These are phyloP conservation scores for Aspergillus jensenii DNA, from an alignment of 2,329 filamentous ascomycete genomes.

Conservation along the genomic window DNA sequence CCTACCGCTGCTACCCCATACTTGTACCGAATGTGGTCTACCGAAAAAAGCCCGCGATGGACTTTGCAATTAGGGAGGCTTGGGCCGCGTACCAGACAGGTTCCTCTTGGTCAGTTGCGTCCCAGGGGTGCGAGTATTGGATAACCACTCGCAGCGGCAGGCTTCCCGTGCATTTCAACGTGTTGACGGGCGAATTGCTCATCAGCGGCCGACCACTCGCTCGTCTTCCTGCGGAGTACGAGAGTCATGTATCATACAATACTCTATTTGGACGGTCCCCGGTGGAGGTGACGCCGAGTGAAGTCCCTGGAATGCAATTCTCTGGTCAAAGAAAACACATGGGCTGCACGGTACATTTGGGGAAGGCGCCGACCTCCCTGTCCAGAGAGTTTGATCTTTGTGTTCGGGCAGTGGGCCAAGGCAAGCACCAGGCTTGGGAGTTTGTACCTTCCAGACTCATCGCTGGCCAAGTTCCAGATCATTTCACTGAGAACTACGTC, in stretches of 20 bases:
- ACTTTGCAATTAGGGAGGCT: constrained; percentile 13
- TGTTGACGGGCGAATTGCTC: constrained; percentile 34
- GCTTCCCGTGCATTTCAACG: constrained; percentile 29
- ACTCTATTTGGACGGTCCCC: constrained; percentile 25
- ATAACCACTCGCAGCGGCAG: constrained; percentile 6
- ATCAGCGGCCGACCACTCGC: constrained; percentile 31
- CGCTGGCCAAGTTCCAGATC: constrained; percentile 26
- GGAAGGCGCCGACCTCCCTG: constrained; percentile 11
- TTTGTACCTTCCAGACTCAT: constrained; percentile 33
- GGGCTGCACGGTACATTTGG: constrained; percentile 23
- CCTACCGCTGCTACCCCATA: constrained; percentile 14
- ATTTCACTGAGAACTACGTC: constrained; percentile 41
- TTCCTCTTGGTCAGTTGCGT: constrained; percentile 7
- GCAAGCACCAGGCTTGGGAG: constrained; percentile 22
- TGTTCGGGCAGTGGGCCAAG: constrained; percentile 25
- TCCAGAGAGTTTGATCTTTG: constrained; percentile 29
- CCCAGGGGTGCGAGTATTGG: constrained; percentile 1
- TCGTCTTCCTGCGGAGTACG: constrained; percentile 28
- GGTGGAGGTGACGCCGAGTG: constrained; percentile 21
- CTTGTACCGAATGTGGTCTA: constrained; percentile 9
- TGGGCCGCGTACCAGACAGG: constrained; percentile 20
- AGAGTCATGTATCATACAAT: constrained; percentile 21
- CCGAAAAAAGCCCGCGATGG: constrained; percentile 9
- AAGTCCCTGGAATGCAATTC: constrained; percentile 18
- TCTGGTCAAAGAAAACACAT: constrained; percentile 21